phyloP scores from a whole-genome alignment of 495 filamentous ascomycete genomes.

The Platismatia glauca region DNA sequence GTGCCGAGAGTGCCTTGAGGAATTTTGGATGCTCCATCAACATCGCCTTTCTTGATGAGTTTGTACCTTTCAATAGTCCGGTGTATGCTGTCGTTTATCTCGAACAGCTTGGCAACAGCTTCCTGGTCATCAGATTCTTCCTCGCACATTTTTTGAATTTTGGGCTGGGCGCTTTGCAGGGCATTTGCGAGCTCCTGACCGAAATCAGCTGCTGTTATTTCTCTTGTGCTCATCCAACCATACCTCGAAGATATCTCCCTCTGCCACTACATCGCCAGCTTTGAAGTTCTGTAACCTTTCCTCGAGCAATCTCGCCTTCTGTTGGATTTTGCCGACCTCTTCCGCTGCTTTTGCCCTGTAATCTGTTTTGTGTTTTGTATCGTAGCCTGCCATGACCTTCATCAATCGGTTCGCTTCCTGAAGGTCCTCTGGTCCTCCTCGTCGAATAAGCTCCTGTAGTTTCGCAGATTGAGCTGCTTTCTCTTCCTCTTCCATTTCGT shows the following conservation, averaged over 20 bases:
- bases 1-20: constrained; percentile 73
- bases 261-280: constrained; percentile 69
- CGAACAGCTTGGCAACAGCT: constrained; percentile 86
- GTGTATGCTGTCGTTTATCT: constrained; percentile 98
- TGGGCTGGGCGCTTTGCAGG: constrained; percentile 87
- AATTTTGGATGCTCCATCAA: constrained; percentile 77
- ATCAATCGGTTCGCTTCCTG: constrained; percentile 95
- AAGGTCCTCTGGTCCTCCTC: constrained; percentile 82
- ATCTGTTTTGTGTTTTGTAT: constrained; percentile 89
- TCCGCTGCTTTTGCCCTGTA: constrained; percentile 96
- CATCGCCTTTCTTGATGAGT: constrained; percentile 84
- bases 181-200: constrained; percentile 76
- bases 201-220: constrained; percentile 4
- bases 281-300: constrained; percentile 83
- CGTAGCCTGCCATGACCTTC: constrained; percentile 98
- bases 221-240: neutral
- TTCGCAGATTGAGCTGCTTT: constrained; percentile 91
- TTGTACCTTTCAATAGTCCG: constrained; percentile 92
- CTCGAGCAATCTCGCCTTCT: constrained; percentile 82
- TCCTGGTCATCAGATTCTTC: constrained; percentile 95
- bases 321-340: constrained; percentile 85
- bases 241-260: constrained; percentile 89
- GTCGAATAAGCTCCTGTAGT: constrained; percentile 88
- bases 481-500: constrained; percentile 99
- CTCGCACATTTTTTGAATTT: constrained; percentile 99